Evolutionary conservation across 805 yeast genomes (phyloP).

Genomic region (Nakazawaea wickerhamii): DNA sequence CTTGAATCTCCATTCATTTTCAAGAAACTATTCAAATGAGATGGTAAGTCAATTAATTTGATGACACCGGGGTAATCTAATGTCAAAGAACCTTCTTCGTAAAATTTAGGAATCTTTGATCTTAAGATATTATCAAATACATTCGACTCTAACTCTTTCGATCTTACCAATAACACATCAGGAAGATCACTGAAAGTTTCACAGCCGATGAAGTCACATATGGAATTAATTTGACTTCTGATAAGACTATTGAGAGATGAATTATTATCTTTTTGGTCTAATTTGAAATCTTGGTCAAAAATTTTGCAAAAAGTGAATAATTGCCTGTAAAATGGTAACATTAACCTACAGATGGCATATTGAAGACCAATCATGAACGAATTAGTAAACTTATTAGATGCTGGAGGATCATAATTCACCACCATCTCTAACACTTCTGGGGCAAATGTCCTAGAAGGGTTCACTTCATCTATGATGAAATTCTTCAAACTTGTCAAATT

Average conservation of each 20-base stretch:
- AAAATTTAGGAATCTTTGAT: conserved; percentile 25
- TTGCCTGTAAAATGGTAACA: conserved; percentile 13
- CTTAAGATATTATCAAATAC: conserved; percentile 22
- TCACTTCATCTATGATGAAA: conserved; percentile 14
- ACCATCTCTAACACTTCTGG: conserved; percentile 26
- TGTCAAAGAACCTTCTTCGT: conserved; percentile 21
- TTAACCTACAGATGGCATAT: background rate
- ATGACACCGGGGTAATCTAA: conserved; percentile 51
- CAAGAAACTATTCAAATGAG: conserved; percentile 29
- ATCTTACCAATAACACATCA: conserved; percentile 10
- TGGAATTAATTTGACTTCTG: background rate
- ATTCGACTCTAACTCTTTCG: conserved; percentile 18
- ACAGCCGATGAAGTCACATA: background rate
- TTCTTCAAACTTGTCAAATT: conserved; percentile 3
- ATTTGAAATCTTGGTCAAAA: conserved; percentile 24
- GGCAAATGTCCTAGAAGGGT: conserved; percentile 19
- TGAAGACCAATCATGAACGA: conserved; percentile 9
- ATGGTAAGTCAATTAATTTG: conserved; percentile 48
- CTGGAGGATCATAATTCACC: conserved; percentile 22
- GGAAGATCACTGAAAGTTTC: conserved; percentile 15
- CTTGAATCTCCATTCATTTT: conserved; percentile 5
- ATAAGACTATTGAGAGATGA: background rate
- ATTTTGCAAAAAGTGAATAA: conserved; percentile 25
- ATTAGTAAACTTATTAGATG: background rate
- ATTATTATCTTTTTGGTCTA: conserved; percentile 18